These are phyloP conservation scores for Apiospora hydei DNA, from an alignment of 2,329 filamentous ascomycete genomes.

Conservation along the genomic window DNA sequence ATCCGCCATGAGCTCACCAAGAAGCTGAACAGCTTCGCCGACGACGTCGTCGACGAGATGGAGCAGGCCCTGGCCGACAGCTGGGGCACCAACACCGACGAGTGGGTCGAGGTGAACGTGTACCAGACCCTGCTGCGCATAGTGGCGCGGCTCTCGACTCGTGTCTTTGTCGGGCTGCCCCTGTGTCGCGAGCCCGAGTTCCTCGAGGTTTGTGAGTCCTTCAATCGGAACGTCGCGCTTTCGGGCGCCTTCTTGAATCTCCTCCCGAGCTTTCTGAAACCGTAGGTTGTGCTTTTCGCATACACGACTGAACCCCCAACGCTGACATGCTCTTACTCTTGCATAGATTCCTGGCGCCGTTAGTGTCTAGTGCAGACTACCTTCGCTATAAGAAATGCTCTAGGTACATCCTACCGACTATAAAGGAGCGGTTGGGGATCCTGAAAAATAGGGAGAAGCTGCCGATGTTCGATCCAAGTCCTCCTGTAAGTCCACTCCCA, in stretches of 20 bases:
- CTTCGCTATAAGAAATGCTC: slow-evolving; percentile 41
- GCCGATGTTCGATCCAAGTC: slow-evolving; percentile 29
- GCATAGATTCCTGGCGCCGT: slow-evolving; percentile 38
- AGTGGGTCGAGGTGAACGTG: slow-evolving; percentile 43
- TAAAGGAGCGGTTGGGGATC: slow-evolving; percentile 39
- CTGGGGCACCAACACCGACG: slow-evolving; percentile 41
- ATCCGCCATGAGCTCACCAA: slow-evolving; percentile 44
- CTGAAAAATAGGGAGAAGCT: slow-evolving; percentile 36
- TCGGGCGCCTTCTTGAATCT: slow-evolving; percentile 40
- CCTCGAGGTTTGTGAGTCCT: slow-evolving; percentile 41
- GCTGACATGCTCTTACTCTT: slow-evolving; percentile 20
- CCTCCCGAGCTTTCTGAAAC: slow-evolving; percentile 41
- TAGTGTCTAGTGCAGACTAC: slow-evolving; percentile 42
- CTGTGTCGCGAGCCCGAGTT: slow-evolving; percentile 40
- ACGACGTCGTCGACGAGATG: slow-evolving; percentile 43
- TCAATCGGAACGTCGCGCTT: slow-evolving; percentile 42
- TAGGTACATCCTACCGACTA: slow-evolving; percentile 43
- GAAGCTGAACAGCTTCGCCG: slow-evolving; percentile 38
- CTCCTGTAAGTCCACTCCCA: slow-evolving; percentile 37
- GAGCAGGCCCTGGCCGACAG: slow-evolving; percentile 36
- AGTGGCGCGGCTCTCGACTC: slow-evolving; percentile 41
- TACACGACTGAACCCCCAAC: too few relatives aligned
- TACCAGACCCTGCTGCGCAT: slow-evolving; percentile 43
- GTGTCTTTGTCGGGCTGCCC: slow-evolving; percentile 42
- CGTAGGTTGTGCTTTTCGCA: slow-evolving; percentile 36